These are phyloP conservation scores for Cercospora brassicicola DNA, from an alignment of 2,329 filamentous ascomycete genomes.

Conservation along the genomic window DNA sequence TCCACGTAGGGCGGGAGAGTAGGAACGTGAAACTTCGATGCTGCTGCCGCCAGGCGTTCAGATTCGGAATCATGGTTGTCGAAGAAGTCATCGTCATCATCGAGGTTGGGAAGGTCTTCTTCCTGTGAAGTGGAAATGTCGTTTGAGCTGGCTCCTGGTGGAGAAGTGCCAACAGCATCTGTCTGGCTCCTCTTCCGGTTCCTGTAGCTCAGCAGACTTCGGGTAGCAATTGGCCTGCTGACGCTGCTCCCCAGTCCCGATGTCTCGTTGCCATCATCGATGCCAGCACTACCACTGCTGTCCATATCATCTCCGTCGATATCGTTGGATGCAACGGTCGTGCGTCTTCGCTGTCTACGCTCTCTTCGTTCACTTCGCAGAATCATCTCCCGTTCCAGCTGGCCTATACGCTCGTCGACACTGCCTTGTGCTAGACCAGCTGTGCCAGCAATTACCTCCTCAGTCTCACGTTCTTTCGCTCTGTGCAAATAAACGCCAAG, in stretches of 20 bases:
- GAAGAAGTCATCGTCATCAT: constrained; percentile 31
- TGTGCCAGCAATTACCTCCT: constrained; percentile 45
- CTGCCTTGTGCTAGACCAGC: constrained; percentile 44
- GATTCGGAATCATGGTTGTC: constrained; percentile 19
- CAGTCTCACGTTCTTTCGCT: constrained; percentile 56
- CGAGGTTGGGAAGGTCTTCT: constrained; percentile 1
- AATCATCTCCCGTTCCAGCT: constrained; percentile 55
- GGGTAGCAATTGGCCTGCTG: constrained; percentile 27
- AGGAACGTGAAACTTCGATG: constrained; percentile 39
- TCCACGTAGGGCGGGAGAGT: constrained; percentile 58
- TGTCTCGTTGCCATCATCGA: constrained; percentile 40
- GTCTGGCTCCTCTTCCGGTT: constrained; percentile 32
- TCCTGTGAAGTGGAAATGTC: neutral
- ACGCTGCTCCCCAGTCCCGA: constrained; percentile 13
- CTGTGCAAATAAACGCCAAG: constrained; percentile 61
- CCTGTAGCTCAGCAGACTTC: constrained; percentile 32
- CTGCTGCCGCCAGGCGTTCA: constrained; percentile 24
- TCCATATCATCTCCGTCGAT: constrained; percentile 39
- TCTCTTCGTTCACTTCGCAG: constrained; percentile 42
- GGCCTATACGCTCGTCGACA: constrained; percentile 56
- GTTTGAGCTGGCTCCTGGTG: neutral
- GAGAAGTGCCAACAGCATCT: constrained; percentile 24
- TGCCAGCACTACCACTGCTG: constrained; percentile 49
- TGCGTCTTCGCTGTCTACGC: constrained; percentile 32
- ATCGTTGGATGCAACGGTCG: constrained; percentile 20